Percentiles rank a stretch among this genome's conserved stretches.
phyloP scores from a whole-genome alignment of 129 eudicot species.

The Arctium minus region DNA sequence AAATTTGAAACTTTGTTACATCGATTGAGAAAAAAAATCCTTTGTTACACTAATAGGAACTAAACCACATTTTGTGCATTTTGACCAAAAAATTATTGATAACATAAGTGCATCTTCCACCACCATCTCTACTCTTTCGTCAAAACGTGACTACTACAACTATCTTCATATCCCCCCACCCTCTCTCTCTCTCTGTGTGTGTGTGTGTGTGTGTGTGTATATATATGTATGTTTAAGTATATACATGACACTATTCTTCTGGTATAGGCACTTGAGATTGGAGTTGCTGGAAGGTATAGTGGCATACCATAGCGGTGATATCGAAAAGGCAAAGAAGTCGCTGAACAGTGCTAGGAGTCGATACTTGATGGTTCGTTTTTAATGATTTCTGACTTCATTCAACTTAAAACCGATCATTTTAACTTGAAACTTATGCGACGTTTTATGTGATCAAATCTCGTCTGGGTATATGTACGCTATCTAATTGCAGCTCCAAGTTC shows the following conservation, averaged over 20 bases:
- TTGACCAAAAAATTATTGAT: no score
- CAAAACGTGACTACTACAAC: neutral
- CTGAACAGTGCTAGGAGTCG: constrained; percentile 59
- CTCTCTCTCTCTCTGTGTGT: no score
- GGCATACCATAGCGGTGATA: constrained; percentile 72
- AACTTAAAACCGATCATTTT: neutral
- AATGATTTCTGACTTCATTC: neutral
- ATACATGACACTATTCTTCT: constrained; percentile 10
- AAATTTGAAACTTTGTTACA: neutral
- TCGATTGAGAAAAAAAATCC: no score
- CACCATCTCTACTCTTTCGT: neutral
- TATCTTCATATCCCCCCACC: neutral
- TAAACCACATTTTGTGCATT: no score
- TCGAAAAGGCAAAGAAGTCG: constrained; percentile 60
- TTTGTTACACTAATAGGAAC: neutral
- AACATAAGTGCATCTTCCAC: no score
- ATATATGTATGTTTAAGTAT: neutral
- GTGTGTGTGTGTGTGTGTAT: no score
- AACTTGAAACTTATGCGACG: neutral
- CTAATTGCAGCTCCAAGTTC: constrained; percentile 71
- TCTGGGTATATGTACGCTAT: neutral
- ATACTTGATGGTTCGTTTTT: constrained; percentile 48
- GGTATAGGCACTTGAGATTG: constrained; percentile 70
- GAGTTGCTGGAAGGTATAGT: constrained; percentile 89
- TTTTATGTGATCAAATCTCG: neutral